A percentile compares a stretch with the other conserved stretches of the same genome.
phyloP scores from a whole-genome alignment of 805 yeast species.

The Cyberlindnera subsufficiens region DNA sequence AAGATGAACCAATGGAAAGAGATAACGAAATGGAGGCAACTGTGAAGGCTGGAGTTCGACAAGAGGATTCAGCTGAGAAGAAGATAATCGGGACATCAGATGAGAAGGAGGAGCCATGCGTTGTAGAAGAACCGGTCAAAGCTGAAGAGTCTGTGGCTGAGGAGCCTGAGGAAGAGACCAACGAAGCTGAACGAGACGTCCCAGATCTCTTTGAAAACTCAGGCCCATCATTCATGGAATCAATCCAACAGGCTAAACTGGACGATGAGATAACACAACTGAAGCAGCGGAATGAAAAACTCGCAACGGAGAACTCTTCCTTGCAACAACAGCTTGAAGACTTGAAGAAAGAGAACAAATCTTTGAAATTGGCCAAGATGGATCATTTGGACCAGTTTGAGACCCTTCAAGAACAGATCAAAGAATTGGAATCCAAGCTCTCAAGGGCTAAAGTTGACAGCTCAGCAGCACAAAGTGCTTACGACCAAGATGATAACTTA shows the following conservation, averaged over 20 bases:
- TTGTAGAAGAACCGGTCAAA: slow-evolving; percentile 5
- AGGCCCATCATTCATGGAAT: slow-evolving; percentile 24
- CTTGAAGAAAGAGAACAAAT: slow-evolving; percentile 34
- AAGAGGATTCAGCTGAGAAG: not conserved
- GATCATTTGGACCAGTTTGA: slow-evolving; percentile 30
- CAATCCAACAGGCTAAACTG: slow-evolving; percentile 13
- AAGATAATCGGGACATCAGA: slow-evolving; percentile 2
- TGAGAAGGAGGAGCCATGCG: slow-evolving; percentile 3
- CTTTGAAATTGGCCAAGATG: slow-evolving; percentile 29
- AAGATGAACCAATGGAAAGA: slow-evolving; percentile 9
- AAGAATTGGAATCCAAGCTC: slow-evolving; percentile 20
- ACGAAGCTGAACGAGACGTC: slow-evolving; percentile 1
- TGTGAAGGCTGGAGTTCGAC: slow-evolving; percentile 4
- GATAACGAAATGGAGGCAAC: slow-evolving; percentile 3
- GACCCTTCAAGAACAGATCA: slow-evolving; percentile 22
- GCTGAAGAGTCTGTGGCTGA: not conserved
- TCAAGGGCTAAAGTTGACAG: slow-evolving; percentile 21
- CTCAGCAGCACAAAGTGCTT: slow-evolving; percentile 14
- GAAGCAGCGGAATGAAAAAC: slow-evolving; percentile 27
- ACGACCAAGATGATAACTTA: slow-evolving; percentile 15
- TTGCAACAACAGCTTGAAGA: slow-evolving; percentile 26
- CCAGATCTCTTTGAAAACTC: slow-evolving; percentile 4
- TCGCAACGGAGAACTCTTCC: slow-evolving; percentile 3
- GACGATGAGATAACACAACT: slow-evolving; percentile 23
- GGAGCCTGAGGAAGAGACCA: not conserved